Evolutionary conservation across 2,329 filamentous ascomycete species (phyloP), one percentile per base, ranked within the genome.

Genomic region (Colletotrichum chrysophilum): DNA sequence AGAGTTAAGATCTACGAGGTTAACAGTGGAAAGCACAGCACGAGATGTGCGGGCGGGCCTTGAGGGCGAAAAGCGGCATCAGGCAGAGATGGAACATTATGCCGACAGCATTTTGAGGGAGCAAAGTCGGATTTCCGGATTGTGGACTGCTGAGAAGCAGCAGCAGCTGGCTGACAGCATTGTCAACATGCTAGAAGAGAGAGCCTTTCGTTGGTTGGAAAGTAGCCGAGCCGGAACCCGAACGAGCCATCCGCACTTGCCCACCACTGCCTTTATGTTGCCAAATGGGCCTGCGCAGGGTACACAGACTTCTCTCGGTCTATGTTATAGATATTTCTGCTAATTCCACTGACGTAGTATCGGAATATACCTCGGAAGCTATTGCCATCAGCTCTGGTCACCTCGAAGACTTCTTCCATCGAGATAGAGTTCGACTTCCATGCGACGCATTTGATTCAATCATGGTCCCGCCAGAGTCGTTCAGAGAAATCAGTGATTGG

Each of bases 11-110:
- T 70, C 70, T 4, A 74, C 72, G 1, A 28, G 78, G 21, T 43
- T 78, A 0, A 30, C 36, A 4, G n/a, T 66, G 0, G 78, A 78
- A 10, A 18, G 70, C 2, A 10, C 70, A 0, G 62, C 69, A 5
- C 36, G 65, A 18, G 78, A 79, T 24, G 2, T 76, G 1, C 66
- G 78, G 4, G 26, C 77, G 1, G 78, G 78, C 3, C 18, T 76
- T 3, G 61, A 78, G 14, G 77, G 78, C 13, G 26, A 65, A 0
- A 48, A 14, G 13, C n/a, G 71, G 6, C 66, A 74, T 5, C 67
- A 66, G 4, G 71, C 71, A 4, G 66, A 70, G 16, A 65, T 65
- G 71, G 24, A 18, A 3, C 4, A 70, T 2, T 55, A 18, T 6
- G 66, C 32, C 1, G 58, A 69, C 13, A 28, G 32, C 0, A 65